Percentiles rank a stretch among this genome's conserved stretches.
Evolutionary conservation across 169 alveolate genomes (phyloP).

Genomic region (Cryptosporidium ryanae): DNA sequence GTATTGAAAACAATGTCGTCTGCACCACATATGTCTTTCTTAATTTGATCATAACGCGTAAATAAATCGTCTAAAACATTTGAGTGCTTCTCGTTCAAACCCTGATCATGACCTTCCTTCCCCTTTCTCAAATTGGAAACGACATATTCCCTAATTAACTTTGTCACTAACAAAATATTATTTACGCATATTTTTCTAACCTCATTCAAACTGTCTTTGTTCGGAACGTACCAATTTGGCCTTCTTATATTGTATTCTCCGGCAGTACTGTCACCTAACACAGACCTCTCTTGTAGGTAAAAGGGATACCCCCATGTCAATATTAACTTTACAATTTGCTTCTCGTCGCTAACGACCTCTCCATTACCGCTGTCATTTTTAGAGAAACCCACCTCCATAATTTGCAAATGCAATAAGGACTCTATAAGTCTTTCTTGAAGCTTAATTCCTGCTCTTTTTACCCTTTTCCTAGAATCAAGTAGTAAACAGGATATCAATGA

Average conservation of each 20-base stretch:
- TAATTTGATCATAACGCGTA: not conserved
- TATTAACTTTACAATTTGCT: not conserved
- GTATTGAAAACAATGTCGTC: not conserved
- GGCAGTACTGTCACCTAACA: not conserved
- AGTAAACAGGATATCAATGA: slow-evolving; percentile 13
- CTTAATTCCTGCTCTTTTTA: slow-evolving; percentile 34
- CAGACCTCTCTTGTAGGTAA: slow-evolving; percentile 13
- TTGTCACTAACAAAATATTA: slow-evolving; percentile 5
- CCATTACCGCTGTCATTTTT: not conserved
- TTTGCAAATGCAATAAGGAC: slow-evolving; percentile 34
- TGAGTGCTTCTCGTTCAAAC: too few species aligned
- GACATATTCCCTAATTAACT: not conserved
- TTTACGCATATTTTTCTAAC: slow-evolving; percentile 2
- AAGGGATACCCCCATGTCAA: slow-evolving; percentile 65
- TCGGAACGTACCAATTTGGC: slow-evolving; percentile 54
- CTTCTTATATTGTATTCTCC: not conserved
- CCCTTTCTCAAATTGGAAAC: not conserved
- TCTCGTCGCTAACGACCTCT: not conserved
- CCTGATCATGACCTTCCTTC: not conserved
- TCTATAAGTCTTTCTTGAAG: slow-evolving; percentile 59
- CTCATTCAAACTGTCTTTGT: not conserved
- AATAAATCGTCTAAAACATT: not conserved
- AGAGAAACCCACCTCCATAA: not conserved
- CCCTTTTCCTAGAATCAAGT: slow-evolving; percentile 35
- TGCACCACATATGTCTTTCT: too few species aligned